These are phyloP conservation scores for Fusarium beomiforme DNA, from an alignment of 2,329 filamentous ascomycete genomes.

Conservation along the genomic window DNA sequence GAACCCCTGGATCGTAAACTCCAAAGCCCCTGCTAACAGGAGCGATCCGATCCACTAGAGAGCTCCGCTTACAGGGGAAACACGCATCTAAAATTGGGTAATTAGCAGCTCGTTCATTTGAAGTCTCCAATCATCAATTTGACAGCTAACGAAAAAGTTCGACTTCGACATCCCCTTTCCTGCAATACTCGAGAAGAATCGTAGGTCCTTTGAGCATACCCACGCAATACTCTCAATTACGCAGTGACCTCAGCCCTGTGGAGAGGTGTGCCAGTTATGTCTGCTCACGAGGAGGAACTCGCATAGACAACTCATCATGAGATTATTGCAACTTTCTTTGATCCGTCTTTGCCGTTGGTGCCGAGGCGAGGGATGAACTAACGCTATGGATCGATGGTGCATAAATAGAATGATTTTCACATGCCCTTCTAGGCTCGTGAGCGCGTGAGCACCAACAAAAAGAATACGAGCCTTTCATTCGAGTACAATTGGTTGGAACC, in stretches of 20 bases:
- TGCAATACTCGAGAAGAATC: not conserved
- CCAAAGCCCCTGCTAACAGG: conserved; percentile 17
- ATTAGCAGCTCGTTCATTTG: conserved; percentile 29
- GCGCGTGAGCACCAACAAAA: conserved; percentile 30
- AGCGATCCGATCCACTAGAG: conserved; percentile 36
- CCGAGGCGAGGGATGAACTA: conserved; percentile 24
- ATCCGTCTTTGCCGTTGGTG: conserved; percentile 33
- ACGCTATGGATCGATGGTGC: conserved; percentile 2
- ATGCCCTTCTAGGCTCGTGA: conserved; percentile 29
- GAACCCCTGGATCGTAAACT: conserved; percentile 28
- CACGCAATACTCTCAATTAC: not conserved
- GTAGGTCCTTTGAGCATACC: not conserved
- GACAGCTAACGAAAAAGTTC: conserved; percentile 19
- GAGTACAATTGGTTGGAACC: not conserved
- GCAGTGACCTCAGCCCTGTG: not conserved
- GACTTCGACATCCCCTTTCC: conserved; percentile 21
- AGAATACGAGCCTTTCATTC: conserved; percentile 30
- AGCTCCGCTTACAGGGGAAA: conserved; percentile 30
- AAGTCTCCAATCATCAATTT: conserved; percentile 16
- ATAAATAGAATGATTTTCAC: conserved; percentile 22
- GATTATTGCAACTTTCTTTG: conserved; percentile 2
- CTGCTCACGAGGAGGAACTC: not conserved
- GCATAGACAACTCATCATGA: conserved; percentile 15
- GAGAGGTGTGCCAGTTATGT: not conserved
- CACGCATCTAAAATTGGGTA: conserved; percentile 32